These are phyloP conservation scores for Papiliotrema fonsecae DNA, from an alignment of 1,284 basidiomycete species.

Conservation along the genomic window DNA sequence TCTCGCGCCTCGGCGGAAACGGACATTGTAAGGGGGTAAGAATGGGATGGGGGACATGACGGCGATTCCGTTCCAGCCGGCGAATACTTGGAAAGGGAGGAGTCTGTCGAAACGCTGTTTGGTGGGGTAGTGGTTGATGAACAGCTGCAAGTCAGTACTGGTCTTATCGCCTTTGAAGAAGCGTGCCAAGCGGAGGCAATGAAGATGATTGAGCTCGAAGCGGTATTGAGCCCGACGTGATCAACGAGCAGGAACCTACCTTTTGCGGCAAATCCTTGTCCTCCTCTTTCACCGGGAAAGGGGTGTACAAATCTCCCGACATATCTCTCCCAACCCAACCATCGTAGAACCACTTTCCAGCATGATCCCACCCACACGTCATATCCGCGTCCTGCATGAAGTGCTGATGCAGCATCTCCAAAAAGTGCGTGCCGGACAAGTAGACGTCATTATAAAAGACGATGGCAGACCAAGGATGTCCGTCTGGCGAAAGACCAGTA, in stretches of 20 bases:
- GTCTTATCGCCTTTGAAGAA: slow-evolving; percentile 7
- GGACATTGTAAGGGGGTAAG: slow-evolving; percentile 39
- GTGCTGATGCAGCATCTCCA: slow-evolving; percentile 50
- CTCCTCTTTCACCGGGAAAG: slow-evolving; percentile 44
- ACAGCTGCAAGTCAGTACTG: slow-evolving; percentile 28
- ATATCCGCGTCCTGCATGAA: slow-evolving; percentile 46
- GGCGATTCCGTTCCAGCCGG: slow-evolving; percentile 57
- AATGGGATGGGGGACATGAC: slow-evolving; percentile 44
- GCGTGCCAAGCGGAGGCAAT: neutral
- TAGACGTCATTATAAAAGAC: slow-evolving; percentile 51
- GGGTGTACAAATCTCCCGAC: slow-evolving; percentile 42
- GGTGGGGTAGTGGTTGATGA: slow-evolving; percentile 35
- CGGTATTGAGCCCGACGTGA: too few relatives aligned
- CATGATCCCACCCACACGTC: slow-evolving; percentile 50
- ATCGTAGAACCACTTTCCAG: slow-evolving; percentile 49
- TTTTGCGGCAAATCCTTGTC: slow-evolving; percentile 38
- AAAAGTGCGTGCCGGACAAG: slow-evolving; percentile 44
- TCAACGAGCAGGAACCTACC: slow-evolving; percentile 35
- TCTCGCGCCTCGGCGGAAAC: slow-evolving; percentile 34
- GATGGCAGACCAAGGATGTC: slow-evolving; percentile 39
- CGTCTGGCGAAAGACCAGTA: slow-evolving; percentile 34
- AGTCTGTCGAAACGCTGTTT: slow-evolving; percentile 32
- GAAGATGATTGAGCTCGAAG: too few relatives aligned
- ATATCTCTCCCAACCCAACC: slow-evolving; percentile 50
- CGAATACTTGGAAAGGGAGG: slow-evolving; percentile 49